Conservation (phyloP, 2,329 filamentous ascomycete genomes). For the Chaetothyriales sp. region DNA sequence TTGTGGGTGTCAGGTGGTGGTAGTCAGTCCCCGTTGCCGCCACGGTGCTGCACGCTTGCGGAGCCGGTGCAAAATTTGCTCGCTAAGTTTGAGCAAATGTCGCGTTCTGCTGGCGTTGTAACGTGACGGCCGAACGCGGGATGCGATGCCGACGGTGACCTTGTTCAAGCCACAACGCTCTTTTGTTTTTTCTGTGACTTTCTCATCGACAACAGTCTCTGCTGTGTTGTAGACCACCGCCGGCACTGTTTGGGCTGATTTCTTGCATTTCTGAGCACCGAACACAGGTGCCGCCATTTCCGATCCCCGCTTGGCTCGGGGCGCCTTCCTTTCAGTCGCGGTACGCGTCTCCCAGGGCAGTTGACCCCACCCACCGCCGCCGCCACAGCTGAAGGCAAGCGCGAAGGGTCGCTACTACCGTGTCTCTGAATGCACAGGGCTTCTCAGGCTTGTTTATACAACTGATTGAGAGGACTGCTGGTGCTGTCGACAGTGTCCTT, state of each 20-base stretch:
- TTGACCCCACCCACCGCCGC: not conserved
- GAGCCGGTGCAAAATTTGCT: not conserved
- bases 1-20: not conserved
- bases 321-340: not conserved
- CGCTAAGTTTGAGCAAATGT: not conserved
- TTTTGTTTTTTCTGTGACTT: not conserved
- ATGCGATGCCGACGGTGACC: not conserved
- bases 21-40: not conserved
- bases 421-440: not conserved
- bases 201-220: not conserved
- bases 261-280: not conserved
- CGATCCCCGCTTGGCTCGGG: not conserved
- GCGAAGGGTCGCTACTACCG: not conserved
- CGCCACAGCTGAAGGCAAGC: not conserved
- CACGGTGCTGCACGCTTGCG: not conserved
- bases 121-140: not conserved
- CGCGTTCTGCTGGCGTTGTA: not conserved
- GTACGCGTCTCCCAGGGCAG: not conserved
- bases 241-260: not conserved
- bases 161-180: not conserved
- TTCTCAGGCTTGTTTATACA: not conserved
- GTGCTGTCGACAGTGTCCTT: not conserved
- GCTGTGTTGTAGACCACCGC: not conserved
- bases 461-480: not conserved
- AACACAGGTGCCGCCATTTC: not conserved